phyloP scores from a whole-genome alignment of 1,284 basidiomycete genomes.

The Ustilago shanxiensis region DNA sequence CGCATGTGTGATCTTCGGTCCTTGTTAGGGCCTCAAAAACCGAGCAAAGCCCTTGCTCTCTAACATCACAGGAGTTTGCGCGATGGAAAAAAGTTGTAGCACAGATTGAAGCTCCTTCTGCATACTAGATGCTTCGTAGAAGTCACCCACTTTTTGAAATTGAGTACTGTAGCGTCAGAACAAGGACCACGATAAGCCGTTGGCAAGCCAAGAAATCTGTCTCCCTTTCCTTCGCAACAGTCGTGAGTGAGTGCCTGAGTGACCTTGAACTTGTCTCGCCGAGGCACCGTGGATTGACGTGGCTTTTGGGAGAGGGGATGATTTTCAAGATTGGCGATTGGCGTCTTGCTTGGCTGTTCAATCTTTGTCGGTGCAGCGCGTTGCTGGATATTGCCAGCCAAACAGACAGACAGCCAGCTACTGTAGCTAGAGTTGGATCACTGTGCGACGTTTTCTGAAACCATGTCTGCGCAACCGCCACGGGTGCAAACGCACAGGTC shows the following conservation, averaged over 20 bases:
- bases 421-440: too few relatives aligned
- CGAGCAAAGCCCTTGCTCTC: not conserved
- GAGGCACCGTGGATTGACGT: not conserved
- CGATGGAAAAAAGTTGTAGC: not conserved
- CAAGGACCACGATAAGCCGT: not conserved
- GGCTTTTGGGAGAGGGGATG: not conserved
- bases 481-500: constrained; percentile 1
- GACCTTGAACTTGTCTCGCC: not conserved
- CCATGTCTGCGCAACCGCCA: not conserved
- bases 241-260: too few relatives aligned
- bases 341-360: too few relatives aligned
- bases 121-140: not conserved
- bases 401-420: too few relatives aligned
- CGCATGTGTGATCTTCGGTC: not conserved
- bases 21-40: not conserved
- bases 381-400: not conserved
- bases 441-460: constrained; percentile 4
- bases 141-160: not conserved
- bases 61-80: too few relatives aligned
- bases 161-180: not conserved
- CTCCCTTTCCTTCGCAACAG: too few relatives aligned
- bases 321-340: not conserved
- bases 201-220: not conserved
- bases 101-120: not conserved
- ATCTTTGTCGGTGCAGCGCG: not conserved